Conservation (phyloP, 768 basidiomycete genomes). For the Lyophyllum atratum region DNA sequence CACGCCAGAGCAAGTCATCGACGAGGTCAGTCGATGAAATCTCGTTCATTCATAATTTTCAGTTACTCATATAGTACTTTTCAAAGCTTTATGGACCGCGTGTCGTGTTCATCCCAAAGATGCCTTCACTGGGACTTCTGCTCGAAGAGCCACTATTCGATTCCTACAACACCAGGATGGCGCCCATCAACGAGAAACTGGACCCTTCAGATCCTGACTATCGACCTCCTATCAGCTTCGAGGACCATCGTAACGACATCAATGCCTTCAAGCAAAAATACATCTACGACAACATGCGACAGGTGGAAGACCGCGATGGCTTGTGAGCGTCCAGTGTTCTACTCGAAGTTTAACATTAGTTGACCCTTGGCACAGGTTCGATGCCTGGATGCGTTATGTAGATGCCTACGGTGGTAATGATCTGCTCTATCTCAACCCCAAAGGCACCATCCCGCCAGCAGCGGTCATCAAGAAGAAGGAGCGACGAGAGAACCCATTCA, state of each 20-base stretch:
- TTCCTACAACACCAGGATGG: constrained; percentile 68
- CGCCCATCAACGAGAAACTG: constrained; percentile 49
- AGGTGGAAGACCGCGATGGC: constrained; percentile 76
- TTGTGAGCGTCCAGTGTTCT: constrained; percentile 53
- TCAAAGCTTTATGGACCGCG: constrained; percentile 74
- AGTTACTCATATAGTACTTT: neutral
- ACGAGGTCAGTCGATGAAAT: constrained; percentile 49
- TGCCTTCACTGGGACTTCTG: constrained; percentile 91
- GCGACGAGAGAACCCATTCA: constrained; percentile 62
- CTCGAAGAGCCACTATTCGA: constrained; percentile 87
- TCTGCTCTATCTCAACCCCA: constrained; percentile 73
- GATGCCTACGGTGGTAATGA: constrained; percentile 80
- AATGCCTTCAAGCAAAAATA: constrained; percentile 80
- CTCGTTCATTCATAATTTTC: neutral
- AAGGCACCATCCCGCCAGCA: constrained; percentile 72
- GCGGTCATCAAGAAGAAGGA: constrained; percentile 67
- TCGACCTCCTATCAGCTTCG: constrained; percentile 75
- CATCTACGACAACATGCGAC: constrained; percentile 87
- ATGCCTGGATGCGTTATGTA: constrained; percentile 79
- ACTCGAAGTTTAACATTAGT: neutral
- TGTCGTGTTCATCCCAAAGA: constrained; percentile 86
- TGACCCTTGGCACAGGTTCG: constrained; percentile 63
- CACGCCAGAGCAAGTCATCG: constrained; percentile 74
- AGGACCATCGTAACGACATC: constrained; percentile 63
- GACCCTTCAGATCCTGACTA: constrained; percentile 58